Evolutionary conservation across 1,284 basidiomycete species (phyloP), one percentile per base, ranked within the genome.

Genomic region (Ceraceosorus bombacis): DNA sequence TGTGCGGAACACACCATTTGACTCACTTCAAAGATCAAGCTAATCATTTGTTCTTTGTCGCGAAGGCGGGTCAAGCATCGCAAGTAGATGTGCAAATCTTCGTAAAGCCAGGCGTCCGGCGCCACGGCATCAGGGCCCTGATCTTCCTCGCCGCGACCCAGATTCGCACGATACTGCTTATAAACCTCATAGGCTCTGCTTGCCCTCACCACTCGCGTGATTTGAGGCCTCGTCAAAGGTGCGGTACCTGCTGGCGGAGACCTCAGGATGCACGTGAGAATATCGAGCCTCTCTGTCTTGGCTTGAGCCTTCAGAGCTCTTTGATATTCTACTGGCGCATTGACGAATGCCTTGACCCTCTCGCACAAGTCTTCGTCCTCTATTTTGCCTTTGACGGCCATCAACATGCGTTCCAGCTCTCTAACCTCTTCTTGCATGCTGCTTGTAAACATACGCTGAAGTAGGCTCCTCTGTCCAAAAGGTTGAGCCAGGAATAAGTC

Each of bases 401-500:
- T 85, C 55, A 94, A 90, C 63, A 97, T 89, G 59, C 88, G 89
- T 74, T 87, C 84, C 15, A 98, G 80, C 5, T 84, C 83, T 61
- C 85, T 86, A 46, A 90, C 88, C 76, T 97, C 94, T 76, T 97
- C 94, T 13, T 86, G 84, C 51, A 98, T 79, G 0, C 88, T 90
- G 62, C 88, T 88, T 0, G 90, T 90, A 79, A 96, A 96, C 91
- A 98, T 96, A 59, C 90, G 90, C 50, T 71, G 66, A 51, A 71
- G 55, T 38, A 99, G 82, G 77, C 89, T 93, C 65, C 85, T 85
- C 5, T 91, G 90, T 6, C 94, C 94, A 76, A 98, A 98, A 0
- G 95, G 95, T 72, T 93, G 87, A 1, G 94, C 95, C n/a, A 97
- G 83, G 81, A 99, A 98, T 46, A 99, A 83, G 73, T 99, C 95